Base-by-base conservation (phyloP, 257 asterid species). In the Paulownia fortunei region DNA sequence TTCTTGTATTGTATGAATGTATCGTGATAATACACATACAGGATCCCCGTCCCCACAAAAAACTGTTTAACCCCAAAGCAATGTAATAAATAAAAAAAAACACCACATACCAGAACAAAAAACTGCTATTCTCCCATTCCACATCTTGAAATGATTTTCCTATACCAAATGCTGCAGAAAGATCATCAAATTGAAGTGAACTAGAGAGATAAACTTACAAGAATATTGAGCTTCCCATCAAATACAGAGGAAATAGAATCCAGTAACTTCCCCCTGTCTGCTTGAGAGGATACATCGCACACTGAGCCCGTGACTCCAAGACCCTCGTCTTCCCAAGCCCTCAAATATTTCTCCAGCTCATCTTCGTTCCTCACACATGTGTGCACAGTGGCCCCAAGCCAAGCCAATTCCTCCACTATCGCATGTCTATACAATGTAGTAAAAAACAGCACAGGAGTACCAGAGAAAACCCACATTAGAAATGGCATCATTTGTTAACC, bases 331-430 rank as follows among this genome's bases (percentile, higher is more conserved):
- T 82, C 78, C 96, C 96, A 90, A 72, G 62, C 69, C 78, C 76
- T 74, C 84, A 90, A 80, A 69, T 89, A 84, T 68, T 75, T 80
- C n/a, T 72, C 69, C 36, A 88, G 87, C 82, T 88, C 92, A 23
- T 81, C 86, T 65, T 86, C 70, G 46, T 82, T 83, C 61, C 94
- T 82, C 6, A 91, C 88, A 69, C 96, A 91, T 15, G 88, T 89
- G 81, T 91, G 88, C 72, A 91, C 91, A 4, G 56, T 44, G 44
- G 96, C 94, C 18, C 96, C 92, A 13, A 91, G 82, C 30, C 84
- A 89, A 21, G 89, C 90, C 80, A 91, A 81, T 81, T 91, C 96
- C 81, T 88, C 94, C 73, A 89, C 94, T 73, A 89, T 86, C 3
- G 96, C 91, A 82, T 74, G 85, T 72, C 93, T 90, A 74, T 49